Percentiles rank a stretch among this genome's conserved stretches.
phyloP scores from a whole-genome alignment of 306 rosid genomes.

The Alnus rubra region DNA sequence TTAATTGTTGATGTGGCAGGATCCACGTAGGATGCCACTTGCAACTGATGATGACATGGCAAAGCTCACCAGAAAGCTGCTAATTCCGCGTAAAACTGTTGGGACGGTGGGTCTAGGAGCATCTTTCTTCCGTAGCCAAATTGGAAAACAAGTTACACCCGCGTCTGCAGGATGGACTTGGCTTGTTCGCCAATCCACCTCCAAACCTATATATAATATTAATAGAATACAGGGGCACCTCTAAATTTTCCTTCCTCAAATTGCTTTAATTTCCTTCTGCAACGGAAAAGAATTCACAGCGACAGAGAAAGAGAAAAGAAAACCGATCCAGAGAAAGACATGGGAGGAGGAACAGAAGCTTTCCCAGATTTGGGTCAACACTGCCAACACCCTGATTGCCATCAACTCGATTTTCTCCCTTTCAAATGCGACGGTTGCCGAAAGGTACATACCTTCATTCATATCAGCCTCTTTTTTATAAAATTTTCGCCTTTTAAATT shows the following conservation, averaged over 20 bases:
- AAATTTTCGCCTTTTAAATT: not conserved
- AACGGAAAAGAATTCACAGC: not conserved
- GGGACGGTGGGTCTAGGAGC: not conserved
- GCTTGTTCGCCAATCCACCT: slow-evolving; percentile 34
- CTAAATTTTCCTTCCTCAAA: not conserved
- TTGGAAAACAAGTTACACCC: not conserved
- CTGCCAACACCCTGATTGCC: slow-evolving; percentile 68
- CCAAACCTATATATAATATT: slow-evolving; percentile 30
- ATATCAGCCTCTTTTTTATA: not conserved
- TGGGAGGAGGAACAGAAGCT: slow-evolving; percentile 92
- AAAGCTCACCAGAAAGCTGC: not conserved
- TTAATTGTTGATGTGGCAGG: too few relatives aligned
- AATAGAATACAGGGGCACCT: not conserved
- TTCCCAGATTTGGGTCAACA: slow-evolving; percentile 87
- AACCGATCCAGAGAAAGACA: slow-evolving; percentile 15
- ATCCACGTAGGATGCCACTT: too few relatives aligned
- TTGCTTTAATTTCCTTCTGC: not conserved
- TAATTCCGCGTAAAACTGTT: not conserved
- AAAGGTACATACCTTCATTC: slow-evolving; percentile 33
- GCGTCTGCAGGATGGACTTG: not conserved
- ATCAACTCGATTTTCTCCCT: slow-evolving; percentile 88
- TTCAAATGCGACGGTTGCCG: slow-evolving; percentile 72
- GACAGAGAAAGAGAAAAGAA: not conserved
- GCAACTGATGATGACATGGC: not conserved
- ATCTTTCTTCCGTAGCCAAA: not conserved